A percentile compares a stretch with the other conserved stretches of the same genome.
Conservation (phyloP, 306 rosid genomes). For the Sphenostylis stenocarpa region DNA sequence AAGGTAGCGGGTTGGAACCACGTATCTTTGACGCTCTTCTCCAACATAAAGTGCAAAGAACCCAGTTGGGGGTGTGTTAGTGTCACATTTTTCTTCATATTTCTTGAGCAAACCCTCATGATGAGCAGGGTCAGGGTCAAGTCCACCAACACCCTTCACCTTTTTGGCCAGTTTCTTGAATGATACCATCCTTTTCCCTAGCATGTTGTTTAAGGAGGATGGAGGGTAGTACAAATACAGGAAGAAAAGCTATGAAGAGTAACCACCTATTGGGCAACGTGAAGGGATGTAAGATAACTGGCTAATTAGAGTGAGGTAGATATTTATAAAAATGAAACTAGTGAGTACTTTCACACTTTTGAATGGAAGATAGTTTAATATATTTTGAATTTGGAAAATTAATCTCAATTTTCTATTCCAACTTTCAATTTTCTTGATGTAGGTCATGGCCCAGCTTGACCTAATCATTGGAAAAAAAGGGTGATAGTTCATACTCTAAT, state of each 20-base stretch:
- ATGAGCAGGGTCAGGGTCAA: slow-evolving; percentile 12
- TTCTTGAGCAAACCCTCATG: slow-evolving; percentile 43
- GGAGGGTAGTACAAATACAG: background rate
- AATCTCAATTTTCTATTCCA: background rate
- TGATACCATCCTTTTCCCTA: slow-evolving; percentile 54
- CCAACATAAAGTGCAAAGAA: slow-evolving; percentile 75
- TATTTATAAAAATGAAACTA: background rate
- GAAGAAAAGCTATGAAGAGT: background rate
- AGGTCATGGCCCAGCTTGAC: background rate
- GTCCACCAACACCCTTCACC: slow-evolving; percentile 46
- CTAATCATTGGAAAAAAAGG: background rate
- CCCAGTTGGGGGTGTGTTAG: slow-evolving; percentile 51
- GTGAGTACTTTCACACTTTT: slow-evolving; percentile 21
- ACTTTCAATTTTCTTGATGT: background rate
- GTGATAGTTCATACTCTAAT: background rate
- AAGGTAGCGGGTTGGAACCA: slow-evolving; percentile 66
- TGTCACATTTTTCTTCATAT: slow-evolving; percentile 20
- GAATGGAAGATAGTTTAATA: slow-evolving; percentile 2
- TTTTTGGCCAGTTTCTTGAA: slow-evolving; percentile 61
- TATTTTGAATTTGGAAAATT: background rate
- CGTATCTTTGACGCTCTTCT: slow-evolving; percentile 65
- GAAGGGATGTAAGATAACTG: background rate
- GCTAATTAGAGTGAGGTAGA: background rate
- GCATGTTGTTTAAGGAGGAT: slow-evolving; percentile 38
- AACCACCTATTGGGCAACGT: background rate